Base-by-base conservation (phyloP, 805 yeast species). In the Ogataea pini region DNA sequence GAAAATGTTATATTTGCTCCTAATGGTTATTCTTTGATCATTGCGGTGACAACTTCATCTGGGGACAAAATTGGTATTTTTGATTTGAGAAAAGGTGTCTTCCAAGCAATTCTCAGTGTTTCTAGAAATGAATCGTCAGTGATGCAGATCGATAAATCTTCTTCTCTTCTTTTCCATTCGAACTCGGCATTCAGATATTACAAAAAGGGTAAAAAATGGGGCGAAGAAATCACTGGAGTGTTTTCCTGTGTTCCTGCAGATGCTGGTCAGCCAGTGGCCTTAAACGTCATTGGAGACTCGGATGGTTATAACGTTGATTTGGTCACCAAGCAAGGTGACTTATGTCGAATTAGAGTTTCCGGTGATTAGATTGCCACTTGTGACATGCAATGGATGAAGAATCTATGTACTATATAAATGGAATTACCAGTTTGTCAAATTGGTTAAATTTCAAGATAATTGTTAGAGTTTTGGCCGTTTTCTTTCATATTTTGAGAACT, bases 1-100 rank as follows among this genome's bases (percentile, higher is more conserved):
- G 52, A 62, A 5, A 62, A 67, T n/a, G 47, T 83, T 10, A 58
- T 62, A 36, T 83, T 82, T 65, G 85, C 84, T 2, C 68, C 71
- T 24, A 85, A 85, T 59, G 92, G 92, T 1, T 83, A 80, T 61
- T 82, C 85, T 77, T 59, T 85, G 16, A 29, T 62, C 13, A 49
- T 62, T 12, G 27, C 44, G 3, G 36, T 36, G 24, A 20, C 39
- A 10, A 43, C 52, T 2, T 41, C 47, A 10, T 52, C 51, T 18
- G 49, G 44, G 7, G 49, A 50, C 14, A 42, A 38, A 8, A 19
- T 58, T 17, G 57, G 56, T 6, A 46, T 64, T 9, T 58, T 48
- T 36, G 63, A 64, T 51, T 46, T 65, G 14, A 50, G 67, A 17
- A 64, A 63, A 38, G 50, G 40, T 3, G 13, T 7, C 1, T 46